Evolutionary conservation across 2,329 filamentous ascomycete genomes (phyloP), one percentile per base, ranked within the genome.

Genomic region (Mollisia scopiformis): DNA sequence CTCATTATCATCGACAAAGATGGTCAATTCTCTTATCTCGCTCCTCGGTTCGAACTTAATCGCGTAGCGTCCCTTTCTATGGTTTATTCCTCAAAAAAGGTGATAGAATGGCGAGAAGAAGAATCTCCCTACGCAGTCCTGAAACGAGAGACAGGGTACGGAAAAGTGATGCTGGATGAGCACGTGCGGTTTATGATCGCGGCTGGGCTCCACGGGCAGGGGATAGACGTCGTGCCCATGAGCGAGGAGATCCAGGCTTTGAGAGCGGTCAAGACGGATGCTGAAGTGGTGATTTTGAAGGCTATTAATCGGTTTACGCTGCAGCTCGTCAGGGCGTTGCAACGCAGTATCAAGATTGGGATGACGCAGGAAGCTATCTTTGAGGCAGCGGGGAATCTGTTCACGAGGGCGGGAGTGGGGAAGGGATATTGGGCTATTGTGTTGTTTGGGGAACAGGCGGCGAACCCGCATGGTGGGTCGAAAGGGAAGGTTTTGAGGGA

Each of bases 231-330:
- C 2, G 70, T 82, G 1, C 84, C 84, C 2, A 75, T 86, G 6
- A 75, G 73, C 27, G 77, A 79, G 0, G 78, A 80, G 46, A 83
- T 83, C 6, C 84, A 87, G 68, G 77, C 80, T 16, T 81, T 88
- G 0, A 75, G 83, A 7, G 84, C 88, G 71, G 80, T 78, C 35
- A 88, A 88, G 73, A 83, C 78, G 2, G 69, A 77, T 2, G 80
- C 78, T 5, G 85, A 88, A 66, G 74, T 88, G 4, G 81, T 79
- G 46, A 79, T 88, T 7, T 71, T 88, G 11, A 78, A 81, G 14
- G 85, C 82, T 1, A 85, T 88, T 16, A 88, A 88, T 64, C 86
- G 82, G 0, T 86, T 85, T 2, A 88, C 85, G 0, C 81, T 88
- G 0, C 80, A 82, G 55, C 83, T 85, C 6, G 80, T 88, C 8